phyloP scores from a whole-genome alignment of 2,329 filamentous ascomycete genomes.

The Purpureocillium takamizusanense region DNA sequence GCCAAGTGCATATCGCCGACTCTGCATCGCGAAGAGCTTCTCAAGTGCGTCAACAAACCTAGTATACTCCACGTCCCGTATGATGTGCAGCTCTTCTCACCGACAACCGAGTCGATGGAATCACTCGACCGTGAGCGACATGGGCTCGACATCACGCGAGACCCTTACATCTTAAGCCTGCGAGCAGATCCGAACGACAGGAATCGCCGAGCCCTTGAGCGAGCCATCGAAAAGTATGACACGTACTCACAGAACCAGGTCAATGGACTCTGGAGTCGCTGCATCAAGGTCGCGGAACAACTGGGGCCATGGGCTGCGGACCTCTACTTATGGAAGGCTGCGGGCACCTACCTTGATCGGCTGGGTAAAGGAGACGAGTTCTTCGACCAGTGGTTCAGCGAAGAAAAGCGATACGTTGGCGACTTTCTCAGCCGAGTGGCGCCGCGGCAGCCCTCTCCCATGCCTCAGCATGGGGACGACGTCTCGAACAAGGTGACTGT shows the following conservation, averaged over 20 bases:
- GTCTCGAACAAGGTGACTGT: slow-evolving; percentile 49
- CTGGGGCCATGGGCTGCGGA: slow-evolving; percentile 64
- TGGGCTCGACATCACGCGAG: slow-evolving; percentile 45
- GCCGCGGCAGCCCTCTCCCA: slow-evolving; percentile 2
- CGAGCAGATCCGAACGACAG: slow-evolving; percentile 28
- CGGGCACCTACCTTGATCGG: slow-evolving; percentile 23
- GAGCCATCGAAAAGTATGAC: slow-evolving; percentile 30
- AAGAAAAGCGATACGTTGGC: slow-evolving; percentile 48
- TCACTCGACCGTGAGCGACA: slow-evolving; percentile 31
- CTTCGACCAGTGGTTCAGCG: slow-evolving; percentile 32
- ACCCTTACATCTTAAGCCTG: slow-evolving; percentile 50
- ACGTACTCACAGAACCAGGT: slow-evolving; percentile 49
- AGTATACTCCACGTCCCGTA: slow-evolving; percentile 32
- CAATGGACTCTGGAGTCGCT: slow-evolving; percentile 40
- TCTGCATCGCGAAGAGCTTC: slow-evolving; percentile 58
- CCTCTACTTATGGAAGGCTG: slow-evolving; percentile 48
- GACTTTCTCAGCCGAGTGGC: slow-evolving; percentile 31
- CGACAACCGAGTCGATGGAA: slow-evolving; percentile 27
- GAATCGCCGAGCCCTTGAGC: slow-evolving; percentile 26
- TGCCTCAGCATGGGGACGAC: slow-evolving; percentile 10
- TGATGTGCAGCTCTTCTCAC: slow-evolving; percentile 2
- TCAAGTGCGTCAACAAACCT: slow-evolving; percentile 61
- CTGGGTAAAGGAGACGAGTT: slow-evolving; percentile 11
- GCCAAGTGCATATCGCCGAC: slow-evolving; percentile 62
- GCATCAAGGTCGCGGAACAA: slow-evolving; percentile 40